Evolutionary conservation across 768 basidiomycete genomes (phyloP).

Genomic region (Stropharia rugosoannulata): DNA sequence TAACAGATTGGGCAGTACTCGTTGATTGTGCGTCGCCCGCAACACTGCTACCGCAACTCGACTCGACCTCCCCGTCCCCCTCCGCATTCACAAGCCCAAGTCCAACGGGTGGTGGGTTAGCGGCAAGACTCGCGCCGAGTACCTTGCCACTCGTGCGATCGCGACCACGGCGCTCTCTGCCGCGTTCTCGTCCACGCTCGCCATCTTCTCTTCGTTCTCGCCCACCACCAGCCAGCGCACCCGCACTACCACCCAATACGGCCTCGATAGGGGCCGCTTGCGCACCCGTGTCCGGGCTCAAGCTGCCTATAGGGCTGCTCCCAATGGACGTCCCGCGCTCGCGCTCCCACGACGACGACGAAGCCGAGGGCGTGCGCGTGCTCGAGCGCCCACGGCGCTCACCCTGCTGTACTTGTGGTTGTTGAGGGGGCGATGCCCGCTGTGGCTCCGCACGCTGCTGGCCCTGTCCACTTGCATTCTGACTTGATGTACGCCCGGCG

Average conservation of each 20-base stretch:
- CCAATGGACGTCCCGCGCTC: slow-evolving; percentile 30
- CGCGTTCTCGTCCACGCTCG: slow-evolving; percentile 26
- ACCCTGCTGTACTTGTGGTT: slow-evolving; percentile 13
- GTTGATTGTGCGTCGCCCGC: background rate
- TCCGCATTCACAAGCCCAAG: background rate
- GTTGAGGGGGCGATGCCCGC: slow-evolving; percentile 7
- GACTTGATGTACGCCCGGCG: background rate
- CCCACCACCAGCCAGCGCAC: slow-evolving; percentile 31
- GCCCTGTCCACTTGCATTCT: slow-evolving; percentile 8
- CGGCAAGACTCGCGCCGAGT: slow-evolving; percentile 35
- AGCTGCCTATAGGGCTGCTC: slow-evolving; percentile 27
- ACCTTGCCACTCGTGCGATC: slow-evolving; percentile 38
- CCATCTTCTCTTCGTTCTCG: slow-evolving; percentile 26
- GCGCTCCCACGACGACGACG: slow-evolving; percentile 42
- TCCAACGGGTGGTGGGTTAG: slow-evolving; percentile 6
- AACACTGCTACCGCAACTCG: background rate
- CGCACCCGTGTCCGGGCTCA: background rate
- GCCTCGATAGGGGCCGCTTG: slow-evolving; percentile 9
- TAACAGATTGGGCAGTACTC: too few relatives aligned
- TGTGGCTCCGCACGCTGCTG: slow-evolving; percentile 5
- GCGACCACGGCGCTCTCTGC: slow-evolving; percentile 36
- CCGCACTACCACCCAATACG: slow-evolving; percentile 20
- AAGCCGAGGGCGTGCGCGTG: slow-evolving; percentile 47
- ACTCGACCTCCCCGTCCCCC: background rate
- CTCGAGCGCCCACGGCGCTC: slow-evolving; percentile 52